Base-by-base conservation (phyloP, 2,329 filamentous ascomycete genomes). In the Seiridium cupressi region DNA sequence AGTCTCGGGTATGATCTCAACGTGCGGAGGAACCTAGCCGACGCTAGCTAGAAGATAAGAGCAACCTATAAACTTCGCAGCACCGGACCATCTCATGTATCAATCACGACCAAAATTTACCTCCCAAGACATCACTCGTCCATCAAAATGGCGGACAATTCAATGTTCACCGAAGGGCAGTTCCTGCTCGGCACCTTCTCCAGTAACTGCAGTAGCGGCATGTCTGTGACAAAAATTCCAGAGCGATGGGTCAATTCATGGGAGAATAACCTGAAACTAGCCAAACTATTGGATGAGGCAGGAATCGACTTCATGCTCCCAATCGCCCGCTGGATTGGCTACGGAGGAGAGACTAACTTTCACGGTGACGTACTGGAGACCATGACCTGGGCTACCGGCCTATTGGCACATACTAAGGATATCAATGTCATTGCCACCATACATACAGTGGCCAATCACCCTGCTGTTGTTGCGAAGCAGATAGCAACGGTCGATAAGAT, bases 401-500 rank as follows among this genome's bases (percentile, higher is more conserved):
- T 55, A 26, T 40, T 55, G 40, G 53, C 53, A 3, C 53, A 44
- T 32, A 55, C 53, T 40, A 55, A 55, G 61, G 77, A 76, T 34
- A 70, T 84, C 54, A 82, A 81, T 62, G 68, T 84, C 35, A 83
- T 84, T 59, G 80, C 79, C 3, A 81, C 81, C 0, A 70, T 84
- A 5, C 74, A 84, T 0, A 81, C 81, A 0, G 79, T 79, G 0
- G 78, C 78, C 0, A 82, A 79, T 79, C 81, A 80, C 61, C 80
- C 81, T 3, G 78, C 80, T 0, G 72, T 83, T 0, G 81, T 78
- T 10, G 81, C 81, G 10, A 84, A 84, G 69, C 79, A 82, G 65
- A 79, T 83, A 58, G 80, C 81, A 2, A 80, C 76, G 55, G 83
- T 84, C 56, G 81, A 83, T 66, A 73, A 82, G 57, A 83, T 82